Evolutionary conservation across 352 stramenopile species (phyloP).

Genomic region (Pythium brassicae): DNA sequence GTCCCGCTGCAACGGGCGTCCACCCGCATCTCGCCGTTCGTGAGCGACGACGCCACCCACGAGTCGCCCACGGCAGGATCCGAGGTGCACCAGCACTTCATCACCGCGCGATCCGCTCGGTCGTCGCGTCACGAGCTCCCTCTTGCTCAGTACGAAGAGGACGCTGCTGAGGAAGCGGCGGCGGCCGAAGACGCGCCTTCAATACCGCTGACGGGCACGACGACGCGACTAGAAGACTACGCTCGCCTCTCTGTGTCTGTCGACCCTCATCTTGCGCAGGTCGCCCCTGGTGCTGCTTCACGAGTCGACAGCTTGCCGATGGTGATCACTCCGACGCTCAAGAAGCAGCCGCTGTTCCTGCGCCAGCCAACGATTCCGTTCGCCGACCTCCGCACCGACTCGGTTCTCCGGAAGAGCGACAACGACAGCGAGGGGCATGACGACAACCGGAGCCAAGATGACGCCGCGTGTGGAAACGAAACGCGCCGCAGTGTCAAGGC

Average conservation of each 20-base stretch:
- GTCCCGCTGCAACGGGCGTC: background rate
- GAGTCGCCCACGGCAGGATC: background rate
- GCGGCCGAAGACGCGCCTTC: background rate
- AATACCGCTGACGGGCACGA: background rate
- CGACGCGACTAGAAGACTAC: too few species aligned
- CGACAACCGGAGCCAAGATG: background rate
- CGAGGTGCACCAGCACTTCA: constrained; percentile 4
- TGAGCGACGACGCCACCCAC: background rate
- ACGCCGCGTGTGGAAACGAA: background rate
- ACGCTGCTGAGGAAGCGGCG: background rate
- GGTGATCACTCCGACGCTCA: background rate
- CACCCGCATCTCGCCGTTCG: constrained; percentile 18
- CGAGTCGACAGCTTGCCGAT: background rate
- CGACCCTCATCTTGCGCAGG: background rate
- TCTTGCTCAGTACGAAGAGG: constrained; percentile 5
- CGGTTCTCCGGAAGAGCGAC: background rate
- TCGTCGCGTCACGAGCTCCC: background rate
- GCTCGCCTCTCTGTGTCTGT: background rate
- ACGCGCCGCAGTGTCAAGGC: background rate
- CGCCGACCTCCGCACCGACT: constrained; percentile 1
- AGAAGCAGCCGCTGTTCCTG: background rate
- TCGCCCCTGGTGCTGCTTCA: background rate
- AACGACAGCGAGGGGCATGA: background rate
- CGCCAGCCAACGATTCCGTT: constrained; percentile 4
- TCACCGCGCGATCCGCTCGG: constrained; percentile 1